phyloP scores from a whole-genome alignment of 2,329 filamentous ascomycete genomes.

The Microsporum audouinii region DNA sequence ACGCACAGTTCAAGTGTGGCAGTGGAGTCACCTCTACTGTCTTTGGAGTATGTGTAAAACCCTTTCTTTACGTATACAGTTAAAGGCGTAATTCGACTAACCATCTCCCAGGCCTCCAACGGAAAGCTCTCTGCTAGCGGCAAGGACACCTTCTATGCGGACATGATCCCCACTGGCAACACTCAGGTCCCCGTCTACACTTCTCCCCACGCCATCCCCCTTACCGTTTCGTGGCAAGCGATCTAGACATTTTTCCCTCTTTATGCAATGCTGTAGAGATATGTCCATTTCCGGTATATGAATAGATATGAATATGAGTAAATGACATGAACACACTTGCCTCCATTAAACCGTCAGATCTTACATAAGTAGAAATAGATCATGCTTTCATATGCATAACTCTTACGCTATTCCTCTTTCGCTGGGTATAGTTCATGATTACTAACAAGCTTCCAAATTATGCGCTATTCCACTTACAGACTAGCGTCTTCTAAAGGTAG shows the following conservation, averaged over 20 bases:
- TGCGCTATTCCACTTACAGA: conserved; percentile 15
- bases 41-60: conserved; percentile 21
- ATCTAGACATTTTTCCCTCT: not conserved
- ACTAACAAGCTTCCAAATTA: not conserved
- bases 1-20: conserved; percentile 43
- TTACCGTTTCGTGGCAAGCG: conserved; percentile 23
- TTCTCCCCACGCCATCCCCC: conserved; percentile 16
- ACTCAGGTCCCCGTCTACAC: conserved; percentile 24
- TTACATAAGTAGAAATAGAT: not conserved
- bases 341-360: not conserved
- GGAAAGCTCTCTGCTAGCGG: conserved; percentile 14
- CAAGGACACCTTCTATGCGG: conserved; percentile 23
- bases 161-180: conserved; percentile 21
- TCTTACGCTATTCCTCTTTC: not conserved
- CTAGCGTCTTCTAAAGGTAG: conserved; percentile 28
- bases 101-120: conserved; percentile 2
- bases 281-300: not conserved
- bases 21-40: conserved; percentile 19
- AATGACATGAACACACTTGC: not conserved
- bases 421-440: not conserved
- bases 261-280: not conserved
- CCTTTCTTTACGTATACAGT: not conserved
- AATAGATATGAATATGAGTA: not conserved
- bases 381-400: not conserved
- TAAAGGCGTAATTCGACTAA: not conserved